These are phyloP conservation scores for Torulaspora microellipsoides DNA, from an alignment of 805 yeast species.

Conservation along the genomic window DNA sequence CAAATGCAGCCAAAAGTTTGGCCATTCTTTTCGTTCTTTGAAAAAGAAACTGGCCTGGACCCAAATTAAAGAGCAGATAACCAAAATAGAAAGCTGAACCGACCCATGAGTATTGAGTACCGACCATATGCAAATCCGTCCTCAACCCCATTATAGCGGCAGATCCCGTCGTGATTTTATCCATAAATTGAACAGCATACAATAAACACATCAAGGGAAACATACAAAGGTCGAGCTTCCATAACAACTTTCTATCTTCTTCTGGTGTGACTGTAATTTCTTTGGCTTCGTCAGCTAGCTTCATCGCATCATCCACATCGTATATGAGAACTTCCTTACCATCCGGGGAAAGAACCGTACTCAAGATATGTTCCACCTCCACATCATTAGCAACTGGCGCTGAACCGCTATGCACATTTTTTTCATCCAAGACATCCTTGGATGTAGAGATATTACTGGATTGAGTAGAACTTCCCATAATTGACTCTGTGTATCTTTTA, in stretches of 20 bases:
- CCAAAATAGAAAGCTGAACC: slow-evolving; percentile 64
- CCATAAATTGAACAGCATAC: slow-evolving; percentile 55
- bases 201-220: slow-evolving; percentile 48
- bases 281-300: slow-evolving; percentile 36
- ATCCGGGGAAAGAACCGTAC: slow-evolving; percentile 7
- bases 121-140: slow-evolving; percentile 42
- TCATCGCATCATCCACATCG: slow-evolving; percentile 47
- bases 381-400: background rate
- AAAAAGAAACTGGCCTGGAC: slow-evolving; percentile 28
- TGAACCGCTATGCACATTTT: background rate
- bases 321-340: slow-evolving; percentile 27
- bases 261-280: slow-evolving; percentile 31
- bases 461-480: slow-evolving; percentile 2
- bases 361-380: slow-evolving; percentile 3
- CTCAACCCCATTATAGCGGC: slow-evolving; percentile 52
- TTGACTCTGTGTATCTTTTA: background rate
- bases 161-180: slow-evolving; percentile 48
- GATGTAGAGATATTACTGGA: slow-evolving; percentile 3
- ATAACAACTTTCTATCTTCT: slow-evolving; percentile 35
- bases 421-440: slow-evolving; percentile 4
- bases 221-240: slow-evolving; percentile 50
- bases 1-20: slow-evolving; percentile 43
- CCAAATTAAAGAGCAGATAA: slow-evolving; percentile 51
- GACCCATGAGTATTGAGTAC: slow-evolving; percentile 46
- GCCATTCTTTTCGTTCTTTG: slow-evolving; percentile 54